Percentiles rank a stretch among this genome's conserved stretches.
These are phyloP conservation scores for Elsinoe fawcettii DNA, from an alignment of 2,329 filamentous ascomycete species.

Conservation along the genomic window DNA sequence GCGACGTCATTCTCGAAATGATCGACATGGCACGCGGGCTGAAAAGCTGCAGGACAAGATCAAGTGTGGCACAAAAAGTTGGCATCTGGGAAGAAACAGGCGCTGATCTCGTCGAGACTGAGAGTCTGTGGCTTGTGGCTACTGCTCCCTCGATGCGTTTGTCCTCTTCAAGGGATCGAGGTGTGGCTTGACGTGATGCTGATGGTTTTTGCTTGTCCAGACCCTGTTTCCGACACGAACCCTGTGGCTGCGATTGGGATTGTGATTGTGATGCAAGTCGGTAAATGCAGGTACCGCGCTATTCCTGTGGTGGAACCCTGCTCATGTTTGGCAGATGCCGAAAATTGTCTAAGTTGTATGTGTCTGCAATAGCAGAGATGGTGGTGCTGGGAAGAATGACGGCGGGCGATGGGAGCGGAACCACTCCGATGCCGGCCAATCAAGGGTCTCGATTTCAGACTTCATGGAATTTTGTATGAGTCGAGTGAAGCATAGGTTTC, in stretches of 20 bases:
- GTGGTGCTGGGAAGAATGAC: background rate
- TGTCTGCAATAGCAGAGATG: background rate
- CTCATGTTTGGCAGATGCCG: no score
- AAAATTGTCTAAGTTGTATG: background rate
- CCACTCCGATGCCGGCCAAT: conserved; percentile 10
- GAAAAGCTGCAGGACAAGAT: conserved; percentile 9
- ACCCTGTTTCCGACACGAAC: background rate
- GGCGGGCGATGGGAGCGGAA: background rate
- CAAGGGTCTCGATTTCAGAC: conserved; percentile 1
- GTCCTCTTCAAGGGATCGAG: background rate
- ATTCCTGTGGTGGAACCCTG: no score
- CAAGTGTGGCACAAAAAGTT: conserved; percentile 11
- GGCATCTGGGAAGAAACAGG: conserved; percentile 12
- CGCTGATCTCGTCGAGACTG: conserved; percentile 3
- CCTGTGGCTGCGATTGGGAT: background rate
- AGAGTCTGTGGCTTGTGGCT: conserved; percentile 12
- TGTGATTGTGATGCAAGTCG: background rate
- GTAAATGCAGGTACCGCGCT: background rate
- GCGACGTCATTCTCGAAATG: conserved; percentile 12
- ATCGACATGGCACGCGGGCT: conserved; percentile 11
- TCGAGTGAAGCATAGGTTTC: background rate
- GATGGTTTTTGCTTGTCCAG: background rate
- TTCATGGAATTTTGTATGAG: conserved; percentile 10
- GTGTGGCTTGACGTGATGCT: conserved; percentile 13
- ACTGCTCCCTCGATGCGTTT: background rate